Base-by-base conservation (phyloP, 2,329 filamentous ascomycete species). In the Dothistroma septosporum region DNA sequence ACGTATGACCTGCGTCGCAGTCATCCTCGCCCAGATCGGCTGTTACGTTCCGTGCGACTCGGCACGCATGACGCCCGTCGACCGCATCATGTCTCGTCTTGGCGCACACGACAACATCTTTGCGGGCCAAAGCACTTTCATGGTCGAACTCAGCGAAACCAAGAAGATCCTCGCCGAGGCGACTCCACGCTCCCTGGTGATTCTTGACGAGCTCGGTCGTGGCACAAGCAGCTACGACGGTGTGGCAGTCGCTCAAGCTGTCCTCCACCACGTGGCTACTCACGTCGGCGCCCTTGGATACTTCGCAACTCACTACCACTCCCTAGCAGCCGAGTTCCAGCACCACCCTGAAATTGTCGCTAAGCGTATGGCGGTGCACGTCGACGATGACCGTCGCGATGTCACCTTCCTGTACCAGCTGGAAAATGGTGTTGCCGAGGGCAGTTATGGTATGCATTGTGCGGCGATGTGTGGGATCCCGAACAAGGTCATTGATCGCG, bases 61-160 rank as follows among this genome's bases (percentile, higher is more conserved):
- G 2, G 94, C 94, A 0, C 86, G 83, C 2, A 82, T 99, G 49
- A 97, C 93, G 0, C 93, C 94, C 0, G 87, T 96, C 2, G 94
- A 99, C 74, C 90, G 94, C 58, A 97, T 99, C 80, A 99, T 99
- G 94, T 97, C 93, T 10, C 91, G 94, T 50, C 85, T 99, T 0
- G 94, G 94, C 10, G 94, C 94, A 53, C 96, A 97, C 71, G 94
- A 99, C 84, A 97, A 97, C 76, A 99, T 99, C 69, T 97, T 99
- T 73, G 94, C 93, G 1, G 91, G 93, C 0, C 94, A 99, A 75
- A 96, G 91, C 14, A 99, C 94, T 2, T 99, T 99, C 81, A 97
- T 99, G 72, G 93, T 99, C 31, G 94, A 99, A 76, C 80, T 99
- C 1, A 92, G 92, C 0, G 94, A 99, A 75, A 99, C 94, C 0